These are phyloP conservation scores for Emergomyces africanus DNA, from an alignment of 2,329 filamentous ascomycete species.

Conservation along the genomic window DNA sequence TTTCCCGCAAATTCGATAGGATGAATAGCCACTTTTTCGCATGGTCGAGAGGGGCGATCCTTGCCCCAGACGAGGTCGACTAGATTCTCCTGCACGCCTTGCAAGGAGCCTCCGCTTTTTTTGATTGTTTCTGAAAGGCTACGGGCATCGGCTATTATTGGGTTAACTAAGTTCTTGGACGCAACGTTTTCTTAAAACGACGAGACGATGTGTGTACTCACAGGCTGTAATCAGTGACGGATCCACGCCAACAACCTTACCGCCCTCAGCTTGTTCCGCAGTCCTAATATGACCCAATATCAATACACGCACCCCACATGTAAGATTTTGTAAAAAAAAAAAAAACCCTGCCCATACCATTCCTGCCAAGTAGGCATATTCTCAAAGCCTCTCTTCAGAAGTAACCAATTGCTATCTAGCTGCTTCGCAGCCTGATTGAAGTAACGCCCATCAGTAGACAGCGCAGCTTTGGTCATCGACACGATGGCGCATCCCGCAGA, in stretches of 20 bases:
- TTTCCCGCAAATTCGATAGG: constrained; percentile 67
- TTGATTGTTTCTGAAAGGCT: constrained; percentile 81
- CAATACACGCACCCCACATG: constrained; percentile 10
- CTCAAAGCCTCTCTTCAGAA: constrained; percentile 85
- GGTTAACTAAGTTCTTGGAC: constrained; percentile 6
- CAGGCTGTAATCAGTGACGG: constrained; percentile 68
- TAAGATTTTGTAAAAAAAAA: neutral
- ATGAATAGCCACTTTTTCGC: constrained; percentile 61
- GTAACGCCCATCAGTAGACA: constrained; percentile 92
- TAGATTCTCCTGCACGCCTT: constrained; percentile 67
- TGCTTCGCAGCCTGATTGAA: constrained; percentile 94
- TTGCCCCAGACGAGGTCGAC: constrained; percentile 82
- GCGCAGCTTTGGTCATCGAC: constrained; percentile 69
- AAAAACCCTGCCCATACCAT: constrained; percentile 45
- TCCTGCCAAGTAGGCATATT: constrained; percentile 97
- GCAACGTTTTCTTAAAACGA: neutral
- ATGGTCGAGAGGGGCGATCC: constrained; percentile 59
- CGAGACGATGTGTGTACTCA: constrained; percentile 20
- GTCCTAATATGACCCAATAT: constrained; percentile 33
- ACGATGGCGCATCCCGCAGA: constrained; percentile 90
- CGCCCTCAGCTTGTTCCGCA: constrained; percentile 70
- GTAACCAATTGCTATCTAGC: constrained; percentile 78
- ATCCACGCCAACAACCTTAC: constrained; percentile 83
- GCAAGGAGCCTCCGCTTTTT: constrained; percentile 63
- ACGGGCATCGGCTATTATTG: constrained; percentile 44